Evolutionary conservation across 495 filamentous ascomycete genomes (phyloP).

Genomic region (Talaromyces trachyspermus): DNA sequence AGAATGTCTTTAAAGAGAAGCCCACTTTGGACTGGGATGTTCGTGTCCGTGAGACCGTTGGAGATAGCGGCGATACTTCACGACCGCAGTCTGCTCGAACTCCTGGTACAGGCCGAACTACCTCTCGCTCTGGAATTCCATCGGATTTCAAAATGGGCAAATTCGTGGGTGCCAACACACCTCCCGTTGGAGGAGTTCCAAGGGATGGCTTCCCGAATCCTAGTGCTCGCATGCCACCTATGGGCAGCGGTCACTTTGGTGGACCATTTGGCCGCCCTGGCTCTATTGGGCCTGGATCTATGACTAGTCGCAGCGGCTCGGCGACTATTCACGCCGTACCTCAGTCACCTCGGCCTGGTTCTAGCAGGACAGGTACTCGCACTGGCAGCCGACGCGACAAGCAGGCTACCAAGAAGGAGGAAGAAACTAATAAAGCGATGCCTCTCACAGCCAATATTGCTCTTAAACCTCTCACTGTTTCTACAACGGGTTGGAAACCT

Average conservation of each 20-base stretch:
- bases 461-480: constrained; percentile 66
- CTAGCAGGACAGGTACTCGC: constrained; percentile 42
- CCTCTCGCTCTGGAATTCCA: constrained; percentile 36
- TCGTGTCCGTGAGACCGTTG: constrained; percentile 77
- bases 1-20: constrained; percentile 88
- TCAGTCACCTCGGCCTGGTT: constrained; percentile 44
- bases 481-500: constrained; percentile 84
- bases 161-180: constrained; percentile 41
- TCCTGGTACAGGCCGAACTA: constrained; percentile 43
- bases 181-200: constrained; percentile 52
- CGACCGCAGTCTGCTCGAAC: constrained; percentile 69
- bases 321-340: constrained; percentile 42
- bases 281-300: constrained; percentile 42
- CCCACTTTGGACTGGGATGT: constrained; percentile 83
- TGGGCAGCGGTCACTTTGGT: constrained; percentile 50
- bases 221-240: constrained; percentile 27
- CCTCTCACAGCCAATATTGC: constrained; percentile 77
- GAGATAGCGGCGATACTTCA: constrained; percentile 60
- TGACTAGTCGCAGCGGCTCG: constrained; percentile 50
- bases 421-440: constrained; percentile 70
- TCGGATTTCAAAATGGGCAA: constrained; percentile 58
- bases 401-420: constrained; percentile 50
- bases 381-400: constrained; percentile 56
- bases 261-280: constrained; percentile 46
- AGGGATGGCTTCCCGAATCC: constrained; percentile 48